Conservation (phyloP, 306 rosid genomes). For the Vigna radiata region DNA sequence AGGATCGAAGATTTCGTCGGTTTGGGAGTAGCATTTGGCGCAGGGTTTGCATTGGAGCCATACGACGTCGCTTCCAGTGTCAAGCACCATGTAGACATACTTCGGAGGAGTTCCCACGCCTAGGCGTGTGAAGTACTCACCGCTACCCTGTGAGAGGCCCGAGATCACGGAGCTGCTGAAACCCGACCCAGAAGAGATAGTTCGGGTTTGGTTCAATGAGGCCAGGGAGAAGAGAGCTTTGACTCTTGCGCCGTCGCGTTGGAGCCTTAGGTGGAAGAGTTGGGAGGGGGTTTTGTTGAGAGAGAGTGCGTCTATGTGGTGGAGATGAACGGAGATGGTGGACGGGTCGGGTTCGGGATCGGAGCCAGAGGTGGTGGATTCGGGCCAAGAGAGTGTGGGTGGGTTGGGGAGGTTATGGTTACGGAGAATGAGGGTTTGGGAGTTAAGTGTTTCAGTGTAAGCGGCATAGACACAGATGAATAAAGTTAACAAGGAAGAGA, state of each 20-base stretch:
- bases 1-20: conserved; percentile 86
- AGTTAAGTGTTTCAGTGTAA: conserved; percentile 2
- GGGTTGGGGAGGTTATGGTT: conserved; percentile 66
- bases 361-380: conserved; percentile 37
- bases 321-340: conserved; percentile 53
- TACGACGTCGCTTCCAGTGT: conserved; percentile 90
- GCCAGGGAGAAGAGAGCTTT: conserved; percentile 41
- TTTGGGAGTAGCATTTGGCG: conserved; percentile 72
- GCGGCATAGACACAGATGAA: conserved; percentile 48
- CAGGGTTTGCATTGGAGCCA: conserved; percentile 96
- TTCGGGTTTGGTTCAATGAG: conserved; percentile 32
- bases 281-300: conserved; percentile 63
- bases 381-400: conserved; percentile 60
- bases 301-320: conserved; percentile 74
- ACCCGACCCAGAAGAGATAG: conserved; percentile 23
- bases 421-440: conserved; percentile 57
- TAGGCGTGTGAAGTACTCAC: conserved; percentile 93
- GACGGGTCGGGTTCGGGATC: conserved; percentile 36
- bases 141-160: conserved; percentile 86
- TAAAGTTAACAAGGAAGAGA: conserved; percentile 44
- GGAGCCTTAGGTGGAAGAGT: conserved; percentile 74
- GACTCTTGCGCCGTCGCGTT: conserved; percentile 73
- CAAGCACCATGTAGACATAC: conserved; percentile 81
- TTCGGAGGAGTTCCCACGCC: conserved; percentile 88
- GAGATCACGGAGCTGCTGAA: conserved; percentile 83